Percentiles rank a stretch among this genome's conserved stretches.
These are phyloP conservation scores for Discostella stelligeroides DNA, from an alignment of 108 stramenopile species.

Conservation along the genomic window DNA sequence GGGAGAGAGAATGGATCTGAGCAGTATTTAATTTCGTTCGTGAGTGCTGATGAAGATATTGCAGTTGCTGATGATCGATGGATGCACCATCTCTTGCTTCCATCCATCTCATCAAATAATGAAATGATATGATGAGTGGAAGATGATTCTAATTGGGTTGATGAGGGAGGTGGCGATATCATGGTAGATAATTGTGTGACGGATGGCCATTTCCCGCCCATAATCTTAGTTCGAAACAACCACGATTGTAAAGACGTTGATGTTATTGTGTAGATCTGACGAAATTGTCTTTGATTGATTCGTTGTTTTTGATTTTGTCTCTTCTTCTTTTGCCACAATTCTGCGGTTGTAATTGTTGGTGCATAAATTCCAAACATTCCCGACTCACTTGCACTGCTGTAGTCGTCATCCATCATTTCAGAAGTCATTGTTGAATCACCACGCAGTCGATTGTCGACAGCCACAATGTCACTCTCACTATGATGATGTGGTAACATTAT, in stretches of 20 bases:
- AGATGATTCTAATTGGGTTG: constrained; percentile 16
- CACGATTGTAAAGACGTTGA: neutral
- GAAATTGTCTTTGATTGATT: constrained; percentile 15
- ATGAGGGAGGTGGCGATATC: constrained; percentile 28
- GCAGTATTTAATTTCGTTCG: constrained; percentile 7
- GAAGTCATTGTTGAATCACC: neutral
- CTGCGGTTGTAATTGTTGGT: neutral
- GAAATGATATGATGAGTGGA: constrained; percentile 21
- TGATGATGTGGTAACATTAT: too few species aligned
- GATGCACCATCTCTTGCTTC: constrained; percentile 17
- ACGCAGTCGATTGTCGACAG: constrained; percentile 14
- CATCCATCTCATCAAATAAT: constrained; percentile 19
- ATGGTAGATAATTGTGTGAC: constrained; percentile 28
- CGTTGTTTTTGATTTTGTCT: neutral
- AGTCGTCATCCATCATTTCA: neutral
- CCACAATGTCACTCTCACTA: neutral
- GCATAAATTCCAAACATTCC: constrained; percentile 37
- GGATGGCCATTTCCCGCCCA: constrained; percentile 33
- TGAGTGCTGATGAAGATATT: too few species aligned
- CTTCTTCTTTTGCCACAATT: constrained; percentile 13
- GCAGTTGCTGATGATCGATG: neutral
- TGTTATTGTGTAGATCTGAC: constrained; percentile 16
- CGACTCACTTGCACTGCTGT: neutral
- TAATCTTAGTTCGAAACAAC: neutral
- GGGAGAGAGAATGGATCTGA: constrained; percentile 9